These are phyloP conservation scores for Metarhizium brunneum DNA, from an alignment of 2,329 filamentous ascomycete genomes.

Conservation along the genomic window DNA sequence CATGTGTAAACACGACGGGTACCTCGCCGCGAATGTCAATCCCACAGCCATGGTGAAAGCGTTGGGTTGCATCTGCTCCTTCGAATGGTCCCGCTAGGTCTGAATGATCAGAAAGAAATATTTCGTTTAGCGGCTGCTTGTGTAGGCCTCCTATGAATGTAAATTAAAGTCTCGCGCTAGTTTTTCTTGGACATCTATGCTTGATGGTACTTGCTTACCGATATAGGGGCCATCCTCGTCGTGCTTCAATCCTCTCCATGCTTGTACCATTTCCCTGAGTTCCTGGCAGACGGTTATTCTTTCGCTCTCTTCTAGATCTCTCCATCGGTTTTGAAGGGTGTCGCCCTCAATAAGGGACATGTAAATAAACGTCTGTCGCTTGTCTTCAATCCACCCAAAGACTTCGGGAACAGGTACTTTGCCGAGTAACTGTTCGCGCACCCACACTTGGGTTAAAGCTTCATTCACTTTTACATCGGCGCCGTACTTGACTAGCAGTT, in stretches of 20 bases:
- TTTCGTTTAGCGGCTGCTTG: constrained; percentile 21
- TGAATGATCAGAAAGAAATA: constrained; percentile 14
- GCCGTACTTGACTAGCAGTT: constrained; percentile 26
- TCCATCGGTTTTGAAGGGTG: constrained; percentile 13
- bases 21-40: constrained; percentile 18
- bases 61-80: constrained; percentile 17
- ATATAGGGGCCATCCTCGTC: constrained; percentile 9
- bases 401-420: constrained; percentile 23
- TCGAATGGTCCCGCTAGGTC: constrained; percentile 19
- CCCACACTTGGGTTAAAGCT: constrained; percentile 17
- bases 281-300: constrained; percentile 20
- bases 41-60: constrained; percentile 20
- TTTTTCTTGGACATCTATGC: too few relatives aligned
- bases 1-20: constrained; percentile 17
- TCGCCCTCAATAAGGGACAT: constrained; percentile 15
- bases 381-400: constrained; percentile 16
- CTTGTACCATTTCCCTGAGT: constrained; percentile 15
- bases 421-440: constrained; percentile 16
- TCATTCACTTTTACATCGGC: constrained; percentile 19
- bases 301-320: constrained; percentile 9
- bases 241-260: constrained; percentile 11
- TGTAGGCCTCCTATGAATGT: constrained; percentile 16
- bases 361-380: constrained; percentile 16
- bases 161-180: too few relatives aligned
- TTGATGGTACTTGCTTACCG: constrained; percentile 5